Base-by-base conservation (phyloP, 139 green algal species). In the Volvox reticuliferus region DNA sequence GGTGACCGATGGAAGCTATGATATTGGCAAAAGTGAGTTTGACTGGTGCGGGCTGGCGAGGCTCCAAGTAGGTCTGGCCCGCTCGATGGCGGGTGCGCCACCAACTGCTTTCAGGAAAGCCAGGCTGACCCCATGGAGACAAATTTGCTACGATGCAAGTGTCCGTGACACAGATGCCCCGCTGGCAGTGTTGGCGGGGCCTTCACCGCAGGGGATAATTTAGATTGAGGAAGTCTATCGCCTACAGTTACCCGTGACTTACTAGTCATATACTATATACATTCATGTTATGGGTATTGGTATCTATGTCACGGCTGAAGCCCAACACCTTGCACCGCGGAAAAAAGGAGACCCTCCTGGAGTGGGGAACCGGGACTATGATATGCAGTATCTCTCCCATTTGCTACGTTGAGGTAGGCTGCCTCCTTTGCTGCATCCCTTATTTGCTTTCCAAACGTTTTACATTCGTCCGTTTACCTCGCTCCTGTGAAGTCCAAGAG, bases 61-160 rank as follows among this genome's bases (percentile, higher is more conserved):
- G 18, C 22, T 30, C 71, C 28, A 30, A 35, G 71, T 18, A 21
- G 28, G 71, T 30, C 71, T 19, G 24, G 78, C 78, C 35, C 78
- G 78, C 78, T 65, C 78, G 78, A 84, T 84, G 78, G 37, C 75
- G 75, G 75, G 75, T 81, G 75, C 20, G 20, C 14, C 75, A 24
- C 32, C 28, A 26, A 30, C 32, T 55, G 44, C 44, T 55, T 9
- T 81, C 33, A 81, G 28, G 22, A 81, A 55, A 1, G 75, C 78
- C 30, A 44, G 36, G 37, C 78, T 33, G 18, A 44, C 78, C 78
- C 12, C 78, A 67, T 84, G 17, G 36, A 9, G 1, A 32, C 12
- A 24, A 35, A 22, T 44, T 68, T 84, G 2, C 36, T 68, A 65
- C 78, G 37, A 12, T 55, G 44, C 44, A 55, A 82, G 32, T 63